Conservation (phyloP, 2,329 filamentous ascomycete genomes). For the Pseudogymnoascus sp. region DNA sequence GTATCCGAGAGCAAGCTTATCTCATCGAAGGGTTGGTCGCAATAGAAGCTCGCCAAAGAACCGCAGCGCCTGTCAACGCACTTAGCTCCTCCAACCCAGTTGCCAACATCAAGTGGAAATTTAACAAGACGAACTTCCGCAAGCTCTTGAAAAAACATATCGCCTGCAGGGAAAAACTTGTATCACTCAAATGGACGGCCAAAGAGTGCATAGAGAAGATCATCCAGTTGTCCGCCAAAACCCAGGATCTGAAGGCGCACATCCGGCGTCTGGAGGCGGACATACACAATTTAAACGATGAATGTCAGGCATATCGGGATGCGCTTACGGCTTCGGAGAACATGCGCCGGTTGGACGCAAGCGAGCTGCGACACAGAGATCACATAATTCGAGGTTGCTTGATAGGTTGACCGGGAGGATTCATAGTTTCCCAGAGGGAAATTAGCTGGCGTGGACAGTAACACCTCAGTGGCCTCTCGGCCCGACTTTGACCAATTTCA, state of each 20-base stretch:
- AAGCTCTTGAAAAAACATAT: not conserved
- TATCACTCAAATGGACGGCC: not conserved
- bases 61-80: not conserved
- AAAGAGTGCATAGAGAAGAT: not conserved
- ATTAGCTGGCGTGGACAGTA: not conserved
- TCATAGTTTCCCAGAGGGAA: not conserved
- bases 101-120: not conserved
- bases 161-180: not conserved
- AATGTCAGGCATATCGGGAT: not conserved
- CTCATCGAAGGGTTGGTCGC: not conserved
- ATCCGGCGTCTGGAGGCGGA: not conserved
- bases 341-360: not conserved
- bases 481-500: slow-evolving; percentile 49
- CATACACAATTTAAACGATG: no score
- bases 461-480: slow-evolving; percentile 21
- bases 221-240: not conserved
- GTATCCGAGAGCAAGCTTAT: not conserved
- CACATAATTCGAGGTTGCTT: not conserved
- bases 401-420: not conserved
- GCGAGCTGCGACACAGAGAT: not conserved
- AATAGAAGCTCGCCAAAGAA: not conserved
- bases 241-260: not conserved
- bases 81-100: not conserved
- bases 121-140: not conserved
- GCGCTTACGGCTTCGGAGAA: not conserved